phyloP scores from a whole-genome alignment of 1,284 basidiomycete genomes.

The Lentinus polychrous region DNA sequence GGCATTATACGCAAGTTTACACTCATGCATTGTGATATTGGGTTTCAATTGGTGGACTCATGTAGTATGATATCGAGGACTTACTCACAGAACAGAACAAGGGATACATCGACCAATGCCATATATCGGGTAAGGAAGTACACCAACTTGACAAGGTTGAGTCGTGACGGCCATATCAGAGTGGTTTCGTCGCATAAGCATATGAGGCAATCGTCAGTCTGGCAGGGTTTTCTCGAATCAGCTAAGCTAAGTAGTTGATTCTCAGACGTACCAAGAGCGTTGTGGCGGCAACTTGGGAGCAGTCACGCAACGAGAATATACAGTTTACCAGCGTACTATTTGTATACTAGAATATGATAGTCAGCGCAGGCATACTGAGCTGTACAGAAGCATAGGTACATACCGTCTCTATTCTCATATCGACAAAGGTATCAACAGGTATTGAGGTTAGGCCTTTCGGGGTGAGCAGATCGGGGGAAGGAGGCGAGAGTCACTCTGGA shows the following conservation, averaged over 20 bases:
- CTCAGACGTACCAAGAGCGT: neutral
- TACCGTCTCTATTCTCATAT: constrained; percentile 4
- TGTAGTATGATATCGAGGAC: too few species aligned
- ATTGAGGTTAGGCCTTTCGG: neutral
- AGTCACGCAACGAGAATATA: neutral
- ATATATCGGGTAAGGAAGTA: constrained; percentile 10
- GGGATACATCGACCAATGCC: constrained; percentile 5
- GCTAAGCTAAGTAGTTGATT: neutral
- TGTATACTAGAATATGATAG: neutral
- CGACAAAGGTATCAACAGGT: neutral
- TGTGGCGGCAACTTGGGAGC: neutral
- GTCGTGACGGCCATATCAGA: constrained; percentile 7
- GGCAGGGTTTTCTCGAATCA: neutral
- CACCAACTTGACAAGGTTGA: constrained; percentile 4
- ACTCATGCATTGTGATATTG: neutral
- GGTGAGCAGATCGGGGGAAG: too few species aligned
- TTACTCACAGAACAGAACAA: constrained; percentile 8
- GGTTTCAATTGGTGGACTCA: constrained; percentile 3
- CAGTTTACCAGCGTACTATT: neutral
- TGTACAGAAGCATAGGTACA: neutral
- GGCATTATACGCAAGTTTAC: constrained; percentile 1
- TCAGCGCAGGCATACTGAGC: neutral
- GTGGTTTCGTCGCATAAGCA: constrained; percentile 1
- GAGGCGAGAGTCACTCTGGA: too few species aligned
- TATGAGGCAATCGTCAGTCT: constrained; percentile 9